Percentiles rank a stretch among this genome's conserved stretches.
phyloP scores from a whole-genome alignment of 2,329 filamentous ascomycete genomes.

The Colletotrichum lentis region DNA sequence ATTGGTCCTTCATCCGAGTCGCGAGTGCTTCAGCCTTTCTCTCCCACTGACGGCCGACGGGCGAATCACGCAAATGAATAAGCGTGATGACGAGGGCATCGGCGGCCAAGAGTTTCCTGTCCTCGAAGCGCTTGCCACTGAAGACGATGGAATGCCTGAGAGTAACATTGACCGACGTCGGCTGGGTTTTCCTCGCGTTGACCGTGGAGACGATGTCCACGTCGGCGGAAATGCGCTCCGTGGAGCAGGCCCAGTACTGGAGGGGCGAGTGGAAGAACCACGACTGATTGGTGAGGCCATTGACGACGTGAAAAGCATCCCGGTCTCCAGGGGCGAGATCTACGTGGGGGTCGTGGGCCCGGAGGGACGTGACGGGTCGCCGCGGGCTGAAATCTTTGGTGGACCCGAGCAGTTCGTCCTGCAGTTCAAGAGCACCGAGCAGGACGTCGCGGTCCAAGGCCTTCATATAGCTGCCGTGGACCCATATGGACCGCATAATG shows the following conservation, averaged over 20 bases:
- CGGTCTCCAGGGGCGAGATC: constrained; percentile 57
- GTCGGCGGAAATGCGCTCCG: constrained; percentile 66
- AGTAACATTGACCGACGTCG: constrained; percentile 76
- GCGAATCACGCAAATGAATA: constrained; percentile 72
- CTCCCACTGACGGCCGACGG: constrained; percentile 72
- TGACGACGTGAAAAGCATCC: constrained; percentile 65
- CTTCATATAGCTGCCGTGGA: constrained; percentile 82
- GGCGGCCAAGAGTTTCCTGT: constrained; percentile 72
- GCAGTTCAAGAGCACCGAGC: constrained; percentile 71
- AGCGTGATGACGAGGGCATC: constrained; percentile 82
- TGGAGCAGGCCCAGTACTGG: constrained; percentile 80
- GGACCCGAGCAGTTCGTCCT: constrained; percentile 72
- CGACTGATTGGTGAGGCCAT: constrained; percentile 67
- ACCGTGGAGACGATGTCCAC: constrained; percentile 72
- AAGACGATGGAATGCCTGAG: constrained; percentile 82
- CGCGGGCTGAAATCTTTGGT: constrained; percentile 64
- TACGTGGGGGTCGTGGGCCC: constrained; percentile 42
- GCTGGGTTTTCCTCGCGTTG: constrained; percentile 68
- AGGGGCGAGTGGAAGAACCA: constrained; percentile 87
- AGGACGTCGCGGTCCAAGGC: constrained; percentile 73
- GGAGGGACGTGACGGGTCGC: constrained; percentile 40
- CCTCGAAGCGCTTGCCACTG: constrained; percentile 79
- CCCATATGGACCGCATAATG: constrained; percentile 83
- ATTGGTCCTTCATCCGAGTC: constrained; percentile 58
- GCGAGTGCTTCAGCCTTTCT: constrained; percentile 64